These are phyloP conservation scores for Pyrenochaeta sp. DNA, from an alignment of 2,329 filamentous ascomycete genomes.

Conservation along the genomic window DNA sequence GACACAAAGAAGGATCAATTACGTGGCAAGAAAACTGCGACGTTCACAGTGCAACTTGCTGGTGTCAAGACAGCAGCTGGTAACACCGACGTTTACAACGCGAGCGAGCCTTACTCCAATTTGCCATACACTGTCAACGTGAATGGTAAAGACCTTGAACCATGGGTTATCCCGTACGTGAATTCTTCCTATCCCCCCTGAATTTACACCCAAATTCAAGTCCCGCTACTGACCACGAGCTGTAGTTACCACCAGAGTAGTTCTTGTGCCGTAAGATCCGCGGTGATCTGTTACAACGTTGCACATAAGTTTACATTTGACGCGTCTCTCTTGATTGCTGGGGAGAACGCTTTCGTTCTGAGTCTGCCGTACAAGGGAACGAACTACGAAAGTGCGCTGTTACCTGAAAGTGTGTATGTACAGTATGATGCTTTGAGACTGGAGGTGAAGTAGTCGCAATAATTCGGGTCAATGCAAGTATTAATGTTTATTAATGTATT, in stretches of 20 bases:
- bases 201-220: slow-evolving; percentile 21
- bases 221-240: slow-evolving; percentile 2
- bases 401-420: slow-evolving; percentile 61
- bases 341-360: slow-evolving; percentile 64
- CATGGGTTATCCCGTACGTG: slow-evolving; percentile 65
- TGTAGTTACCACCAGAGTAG: slow-evolving; percentile 62
- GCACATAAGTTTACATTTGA: slow-evolving; percentile 67
- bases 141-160: slow-evolving; percentile 55
- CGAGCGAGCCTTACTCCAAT: slow-evolving; percentile 61
- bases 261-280: slow-evolving; percentile 68
- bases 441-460: slow-evolving; percentile 55
- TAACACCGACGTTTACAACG: slow-evolving; percentile 67
- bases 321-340: slow-evolving; percentile 56
- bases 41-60: slow-evolving; percentile 68
- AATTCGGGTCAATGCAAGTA: neutral
- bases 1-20: slow-evolving; percentile 45
- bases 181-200: too few species aligned
- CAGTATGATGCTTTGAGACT: slow-evolving; percentile 71
- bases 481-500: neutral
- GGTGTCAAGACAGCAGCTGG: slow-evolving; percentile 68
- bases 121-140: slow-evolving; percentile 60
- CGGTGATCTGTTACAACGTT: slow-evolving; percentile 68
- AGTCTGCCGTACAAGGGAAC: slow-evolving; percentile 67
- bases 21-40: slow-evolving; percentile 53
- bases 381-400: slow-evolving; percentile 59